Conservation (phyloP, 2,329 filamentous ascomycete species). For the Rhynchosporium secalis region DNA sequence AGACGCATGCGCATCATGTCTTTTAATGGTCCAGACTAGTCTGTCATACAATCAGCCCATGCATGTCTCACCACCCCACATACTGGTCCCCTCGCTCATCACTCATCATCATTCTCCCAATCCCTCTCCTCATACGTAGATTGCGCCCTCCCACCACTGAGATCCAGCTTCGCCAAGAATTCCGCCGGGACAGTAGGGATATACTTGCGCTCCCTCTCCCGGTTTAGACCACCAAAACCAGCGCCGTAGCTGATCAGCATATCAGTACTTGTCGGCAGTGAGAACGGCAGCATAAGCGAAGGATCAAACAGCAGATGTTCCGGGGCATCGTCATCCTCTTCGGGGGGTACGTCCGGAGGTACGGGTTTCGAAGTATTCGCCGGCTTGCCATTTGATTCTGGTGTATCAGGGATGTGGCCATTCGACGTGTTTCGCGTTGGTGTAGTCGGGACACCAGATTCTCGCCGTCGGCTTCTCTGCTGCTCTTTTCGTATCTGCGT, state of each 20-base stretch:
- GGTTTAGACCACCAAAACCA: constrained; percentile 88
- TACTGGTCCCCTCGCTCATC: neutral
- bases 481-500: constrained; percentile 59
- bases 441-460: constrained; percentile 39
- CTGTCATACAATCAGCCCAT: neutral
- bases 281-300: constrained; percentile 89
- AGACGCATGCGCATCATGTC: constrained; percentile 1
- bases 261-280: constrained; percentile 92
- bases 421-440: constrained; percentile 43
- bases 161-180: constrained; percentile 84
- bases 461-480: constrained; percentile 50
- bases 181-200: constrained; percentile 93
- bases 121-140: constrained; percentile 64
- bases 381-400: constrained; percentile 44
- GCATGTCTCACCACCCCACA: constrained; percentile 13
- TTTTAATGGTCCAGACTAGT: constrained; percentile 16
- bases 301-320: constrained; percentile 82
- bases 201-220: constrained; percentile 90
- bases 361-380: constrained; percentile 29
- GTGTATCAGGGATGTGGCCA: constrained; percentile 47
- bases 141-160: constrained; percentile 47
- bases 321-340: constrained; percentile 67
- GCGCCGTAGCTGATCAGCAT: constrained; percentile 96
- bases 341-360: constrained; percentile 33
- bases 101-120: constrained; percentile 63